Percentiles rank a stretch among this genome's conserved stretches.
These are phyloP conservation scores for Hordeum marinum DNA, from an alignment of 176 grass and related monocot genomes.

Conservation along the genomic window DNA sequence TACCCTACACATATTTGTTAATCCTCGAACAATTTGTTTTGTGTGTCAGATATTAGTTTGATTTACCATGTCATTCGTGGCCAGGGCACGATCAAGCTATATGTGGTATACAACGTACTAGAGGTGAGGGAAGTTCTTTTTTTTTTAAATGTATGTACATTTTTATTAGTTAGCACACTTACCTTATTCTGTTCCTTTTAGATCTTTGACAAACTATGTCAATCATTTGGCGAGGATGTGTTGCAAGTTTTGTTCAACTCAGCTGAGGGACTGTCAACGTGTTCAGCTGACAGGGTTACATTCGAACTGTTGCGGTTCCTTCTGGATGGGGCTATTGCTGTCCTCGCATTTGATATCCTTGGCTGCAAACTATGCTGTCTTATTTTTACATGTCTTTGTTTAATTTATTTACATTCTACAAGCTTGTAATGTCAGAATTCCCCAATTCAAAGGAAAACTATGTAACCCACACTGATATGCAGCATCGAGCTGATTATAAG, in stretches of 20 bases:
- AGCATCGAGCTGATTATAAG: background rate
- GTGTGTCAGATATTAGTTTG: slow-evolving; percentile 95
- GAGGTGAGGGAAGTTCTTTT: slow-evolving; percentile 67
- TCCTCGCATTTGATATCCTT: slow-evolving; percentile 99
- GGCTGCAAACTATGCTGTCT: background rate
- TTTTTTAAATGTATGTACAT: slow-evolving; percentile 13
- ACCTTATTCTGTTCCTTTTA: slow-evolving; percentile 26
- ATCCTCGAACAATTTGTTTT: slow-evolving; percentile 22
- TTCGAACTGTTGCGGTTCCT: slow-evolving; percentile 81
- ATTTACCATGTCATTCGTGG: slow-evolving; percentile 99
- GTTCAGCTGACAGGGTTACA: slow-evolving; percentile 54
- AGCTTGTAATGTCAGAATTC: background rate
- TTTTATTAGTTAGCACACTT: slow-evolving; percentile 1
- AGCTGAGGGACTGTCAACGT: slow-evolving; percentile 81
- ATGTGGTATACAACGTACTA: slow-evolving; percentile 98
- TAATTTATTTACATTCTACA: slow-evolving; percentile 19
- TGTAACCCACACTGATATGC: background rate
- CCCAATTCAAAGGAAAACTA: slow-evolving; percentile 1
- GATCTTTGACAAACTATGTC: slow-evolving; percentile 99
- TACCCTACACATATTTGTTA: slow-evolving; percentile 14
- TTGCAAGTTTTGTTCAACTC: slow-evolving; percentile 98
- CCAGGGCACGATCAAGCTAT: slow-evolving; percentile 93
- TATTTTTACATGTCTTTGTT: slow-evolving; percentile 15
- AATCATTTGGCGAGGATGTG: slow-evolving; percentile 97
- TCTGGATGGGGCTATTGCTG: slow-evolving; percentile 76